phyloP scores from a whole-genome alignment of 140 eudicot species.

The Stevia rebaudiana region DNA sequence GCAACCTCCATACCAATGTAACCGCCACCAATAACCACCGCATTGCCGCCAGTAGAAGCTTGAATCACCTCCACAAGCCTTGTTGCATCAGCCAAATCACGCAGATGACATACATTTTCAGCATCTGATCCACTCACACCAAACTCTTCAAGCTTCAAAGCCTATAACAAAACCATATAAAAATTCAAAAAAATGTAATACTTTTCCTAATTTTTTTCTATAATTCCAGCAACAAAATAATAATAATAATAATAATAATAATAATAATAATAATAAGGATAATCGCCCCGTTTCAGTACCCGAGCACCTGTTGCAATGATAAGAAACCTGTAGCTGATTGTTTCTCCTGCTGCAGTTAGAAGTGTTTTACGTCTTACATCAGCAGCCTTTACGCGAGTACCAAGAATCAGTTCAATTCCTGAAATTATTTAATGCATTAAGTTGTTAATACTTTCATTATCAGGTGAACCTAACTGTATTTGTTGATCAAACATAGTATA shows the following conservation, averaged over 20 bases:
- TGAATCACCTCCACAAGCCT: conserved; percentile 68
- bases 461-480: neutral
- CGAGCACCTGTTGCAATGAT: conserved; percentile 98
- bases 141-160: conserved; percentile 97
- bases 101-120: conserved; percentile 80
- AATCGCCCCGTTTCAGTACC: conserved; percentile 71
- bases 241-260: neutral
- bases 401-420: conserved; percentile 88
- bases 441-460: neutral
- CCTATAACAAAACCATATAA: conserved; percentile 35
- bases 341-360: conserved; percentile 85
- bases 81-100: conserved; percentile 88
- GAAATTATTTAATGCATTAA: neutral
- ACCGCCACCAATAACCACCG: conserved; percentile 97
- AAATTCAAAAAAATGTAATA: neutral
- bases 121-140: conserved; percentile 92
- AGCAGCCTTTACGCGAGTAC: conserved; percentile 85
- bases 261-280: conserved; percentile 12
- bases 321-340: conserved; percentile 85
- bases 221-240: neutral
- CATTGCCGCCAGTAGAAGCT: conserved; percentile 68
- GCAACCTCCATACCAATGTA: conserved; percentile 99
- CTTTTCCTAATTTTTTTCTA: neutral
- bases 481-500: neutral
- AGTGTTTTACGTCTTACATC: conserved; percentile 86